phyloP scores from a whole-genome alignment of 768 basidiomycete genomes.

The Hirschioporus abietinus region DNA sequence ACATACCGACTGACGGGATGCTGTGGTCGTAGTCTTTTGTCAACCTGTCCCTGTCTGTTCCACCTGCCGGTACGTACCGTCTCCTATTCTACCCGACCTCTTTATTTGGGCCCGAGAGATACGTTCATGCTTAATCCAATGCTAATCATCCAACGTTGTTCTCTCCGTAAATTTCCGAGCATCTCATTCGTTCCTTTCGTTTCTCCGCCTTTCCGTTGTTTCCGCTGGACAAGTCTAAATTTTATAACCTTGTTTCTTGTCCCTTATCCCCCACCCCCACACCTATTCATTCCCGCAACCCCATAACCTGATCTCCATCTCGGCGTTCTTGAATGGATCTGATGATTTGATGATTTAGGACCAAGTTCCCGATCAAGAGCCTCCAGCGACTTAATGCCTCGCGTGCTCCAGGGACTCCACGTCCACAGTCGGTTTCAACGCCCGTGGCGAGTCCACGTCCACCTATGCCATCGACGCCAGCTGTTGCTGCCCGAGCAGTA shows the following conservation, averaged over 20 bases:
- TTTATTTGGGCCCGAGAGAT: background rate
- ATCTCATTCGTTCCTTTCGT: background rate
- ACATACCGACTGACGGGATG: conserved; percentile 1
- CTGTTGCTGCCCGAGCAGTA: background rate
- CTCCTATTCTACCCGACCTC: background rate
- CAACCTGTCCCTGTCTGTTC: conserved; percentile 90
- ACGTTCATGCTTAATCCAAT: background rate
- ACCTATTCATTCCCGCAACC: conserved; percentile 4
- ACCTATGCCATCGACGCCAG: background rate
- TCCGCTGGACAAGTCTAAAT: conserved; percentile 4
- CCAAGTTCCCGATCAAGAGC: conserved; percentile 93
- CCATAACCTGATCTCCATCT: conserved; percentile 1
- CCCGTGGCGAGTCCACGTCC: background rate
- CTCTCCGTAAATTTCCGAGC: background rate
- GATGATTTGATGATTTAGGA: conserved; percentile 39
- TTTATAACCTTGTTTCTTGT: conserved; percentile 8
- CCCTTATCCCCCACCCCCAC: conserved; percentile 9
- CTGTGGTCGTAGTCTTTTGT: conserved; percentile 68
- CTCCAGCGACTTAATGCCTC: conserved; percentile 74
- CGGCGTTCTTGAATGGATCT: background rate
- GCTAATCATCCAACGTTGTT: background rate
- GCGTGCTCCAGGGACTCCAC: conserved; percentile 22
- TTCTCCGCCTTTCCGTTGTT: background rate
- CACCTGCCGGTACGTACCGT: conserved; percentile 75
- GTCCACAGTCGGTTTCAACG: background rate